A percentile compares a stretch with the other conserved stretches of the same genome.
These are phyloP conservation scores for Ensete glaucum DNA, from an alignment of 176 grass and related monocot genomes.

Conservation along the genomic window DNA sequence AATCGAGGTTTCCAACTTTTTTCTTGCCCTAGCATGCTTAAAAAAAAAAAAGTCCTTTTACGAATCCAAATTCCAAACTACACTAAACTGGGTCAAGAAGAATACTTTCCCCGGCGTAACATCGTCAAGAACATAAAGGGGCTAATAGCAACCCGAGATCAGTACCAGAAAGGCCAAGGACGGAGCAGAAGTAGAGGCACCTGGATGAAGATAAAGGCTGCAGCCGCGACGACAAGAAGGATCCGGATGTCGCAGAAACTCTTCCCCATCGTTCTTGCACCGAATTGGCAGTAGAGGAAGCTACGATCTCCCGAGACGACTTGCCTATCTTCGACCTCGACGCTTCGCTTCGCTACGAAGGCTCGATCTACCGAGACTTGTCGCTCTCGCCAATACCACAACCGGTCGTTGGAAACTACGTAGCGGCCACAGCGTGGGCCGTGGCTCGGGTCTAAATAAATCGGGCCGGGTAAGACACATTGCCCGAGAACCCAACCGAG, in stretches of 20 bases:
- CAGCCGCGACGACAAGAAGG: conserved; percentile 49
- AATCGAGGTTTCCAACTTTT: too few species aligned
- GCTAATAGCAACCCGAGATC: neutral
- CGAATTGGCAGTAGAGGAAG: neutral
- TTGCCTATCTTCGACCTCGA: neutral
- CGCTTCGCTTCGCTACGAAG: neutral
- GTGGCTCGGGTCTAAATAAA: too few species aligned
- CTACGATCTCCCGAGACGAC: neutral
- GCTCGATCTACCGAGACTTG: neutral
- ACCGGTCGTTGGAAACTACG: too few species aligned
- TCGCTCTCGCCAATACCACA: too few species aligned
- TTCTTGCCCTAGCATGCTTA: neutral
- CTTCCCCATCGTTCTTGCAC: conserved; percentile 35
- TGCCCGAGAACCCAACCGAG: too few species aligned
- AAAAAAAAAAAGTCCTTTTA: neutral
- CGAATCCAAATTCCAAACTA: neutral
- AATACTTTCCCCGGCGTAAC: neutral
- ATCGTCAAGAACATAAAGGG: neutral
- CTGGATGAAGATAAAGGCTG: conserved; percentile 91
- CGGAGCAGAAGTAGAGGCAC: conserved; percentile 11
- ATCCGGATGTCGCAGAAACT: conserved; percentile 46
- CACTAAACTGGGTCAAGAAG: neutral
- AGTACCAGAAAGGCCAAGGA: neutral
- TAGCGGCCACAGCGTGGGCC: too few species aligned
- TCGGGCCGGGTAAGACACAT: too few species aligned